Evolutionary conservation across 768 basidiomycete species (phyloP).

Genomic region (Leucogyrophana mollusca): DNA sequence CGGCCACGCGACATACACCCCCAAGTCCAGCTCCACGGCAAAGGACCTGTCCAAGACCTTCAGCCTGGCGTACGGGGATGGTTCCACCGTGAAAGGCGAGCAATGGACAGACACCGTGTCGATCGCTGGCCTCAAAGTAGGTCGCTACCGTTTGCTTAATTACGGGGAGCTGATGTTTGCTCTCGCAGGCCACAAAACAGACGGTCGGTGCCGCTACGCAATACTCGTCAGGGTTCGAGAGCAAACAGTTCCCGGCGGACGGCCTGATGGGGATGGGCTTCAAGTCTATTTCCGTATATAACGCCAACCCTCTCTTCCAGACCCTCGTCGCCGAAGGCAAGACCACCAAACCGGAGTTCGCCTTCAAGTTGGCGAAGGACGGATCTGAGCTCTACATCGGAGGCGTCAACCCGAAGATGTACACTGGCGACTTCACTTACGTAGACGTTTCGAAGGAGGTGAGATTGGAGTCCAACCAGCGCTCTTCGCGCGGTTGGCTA

Average conservation of each 20-base stretch:
- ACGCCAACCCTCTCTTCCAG: conserved; percentile 36
- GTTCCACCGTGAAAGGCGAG: conserved; percentile 4
- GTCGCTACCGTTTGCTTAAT: background rate
- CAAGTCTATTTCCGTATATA: conserved; percentile 34
- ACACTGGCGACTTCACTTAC: conserved; percentile 44
- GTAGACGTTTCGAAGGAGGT: conserved; percentile 9
- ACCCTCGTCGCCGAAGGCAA: conserved; percentile 37
- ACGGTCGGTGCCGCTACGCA: conserved; percentile 11
- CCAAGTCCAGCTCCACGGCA: conserved; percentile 13
- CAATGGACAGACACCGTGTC: conserved; percentile 11
- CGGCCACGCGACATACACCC: conserved; percentile 30
- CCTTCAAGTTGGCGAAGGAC: conserved; percentile 42
- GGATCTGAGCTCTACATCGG: conserved; percentile 52
- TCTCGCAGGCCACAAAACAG: conserved; percentile 14
- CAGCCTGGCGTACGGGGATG: background rate
- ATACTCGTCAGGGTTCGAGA: conserved; percentile 7
- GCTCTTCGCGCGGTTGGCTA: background rate
- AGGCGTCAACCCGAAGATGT: conserved; percentile 42
- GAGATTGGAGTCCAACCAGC: conserved; percentile 1
- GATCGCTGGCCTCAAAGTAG: conserved; percentile 11
- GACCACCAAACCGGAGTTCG: conserved; percentile 35
- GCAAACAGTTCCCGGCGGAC: conserved; percentile 13
- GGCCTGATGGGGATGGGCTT: conserved; percentile 42
- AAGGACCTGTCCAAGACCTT: conserved; percentile 2
- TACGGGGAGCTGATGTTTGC: background rate